phyloP scores from a whole-genome alignment of 805 yeast genomes.

The Saccharomycopsis malanga region DNA sequence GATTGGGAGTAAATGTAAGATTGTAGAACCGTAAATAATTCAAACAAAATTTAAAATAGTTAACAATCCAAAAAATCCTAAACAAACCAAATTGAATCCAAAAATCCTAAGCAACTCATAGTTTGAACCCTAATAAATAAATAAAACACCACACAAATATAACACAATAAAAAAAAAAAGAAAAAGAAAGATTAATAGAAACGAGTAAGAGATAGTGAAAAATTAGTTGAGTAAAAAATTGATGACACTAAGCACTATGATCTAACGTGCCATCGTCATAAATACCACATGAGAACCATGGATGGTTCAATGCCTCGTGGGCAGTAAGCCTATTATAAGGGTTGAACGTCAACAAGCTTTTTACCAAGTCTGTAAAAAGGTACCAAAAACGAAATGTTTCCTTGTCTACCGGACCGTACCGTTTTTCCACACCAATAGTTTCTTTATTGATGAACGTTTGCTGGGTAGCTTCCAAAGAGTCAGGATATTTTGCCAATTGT shows the following conservation, averaged over 20 bases:
- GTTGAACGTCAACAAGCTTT: constrained; percentile 59
- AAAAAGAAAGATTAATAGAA: background rate
- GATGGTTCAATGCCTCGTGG: constrained; percentile 68
- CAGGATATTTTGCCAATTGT: background rate
- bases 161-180: background rate
- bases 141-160: background rate
- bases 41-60: too few species aligned
- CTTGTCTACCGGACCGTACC: constrained; percentile 31
- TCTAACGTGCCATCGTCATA: constrained; percentile 44
- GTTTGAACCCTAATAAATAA: too few species aligned
- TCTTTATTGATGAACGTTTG: constrained; percentile 1
- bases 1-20: too few species aligned
- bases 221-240: background rate
- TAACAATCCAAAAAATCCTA: too few species aligned
- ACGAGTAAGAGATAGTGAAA: background rate
- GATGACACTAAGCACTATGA: background rate
- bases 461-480: background rate
- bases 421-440: background rate
- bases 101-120: too few species aligned
- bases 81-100: too few species aligned
- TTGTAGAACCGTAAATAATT: too few species aligned
- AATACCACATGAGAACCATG: constrained; percentile 67
- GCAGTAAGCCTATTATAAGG: constrained; percentile 71
- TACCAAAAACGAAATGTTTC: constrained; percentile 79
- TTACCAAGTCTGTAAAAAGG: constrained; percentile 64